phyloP scores from a whole-genome alignment of 345 rosid genomes.

The Dipteronia sinensis region DNA sequence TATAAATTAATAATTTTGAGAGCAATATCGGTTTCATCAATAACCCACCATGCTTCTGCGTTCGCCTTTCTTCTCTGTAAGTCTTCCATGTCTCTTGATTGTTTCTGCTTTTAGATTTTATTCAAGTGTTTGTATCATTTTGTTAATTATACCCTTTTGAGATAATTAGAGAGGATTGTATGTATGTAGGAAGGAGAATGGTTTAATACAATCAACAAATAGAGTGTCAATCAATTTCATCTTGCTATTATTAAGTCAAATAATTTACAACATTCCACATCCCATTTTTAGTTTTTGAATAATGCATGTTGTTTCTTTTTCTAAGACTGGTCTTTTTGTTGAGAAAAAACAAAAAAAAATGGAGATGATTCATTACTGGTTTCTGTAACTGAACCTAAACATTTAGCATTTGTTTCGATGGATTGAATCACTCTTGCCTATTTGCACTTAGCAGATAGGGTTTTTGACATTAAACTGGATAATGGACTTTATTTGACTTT shows the following conservation, averaged over 20 bases:
- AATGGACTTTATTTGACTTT: neutral
- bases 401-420: no score
- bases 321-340: no score
- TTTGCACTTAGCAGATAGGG: neutral
- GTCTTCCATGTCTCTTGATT: neutral
- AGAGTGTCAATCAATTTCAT: neutral
- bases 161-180: neutral
- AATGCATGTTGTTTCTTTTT: no score
- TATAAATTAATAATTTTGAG: neutral
- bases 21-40: neutral
- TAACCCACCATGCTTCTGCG: slow-evolving; percentile 13
- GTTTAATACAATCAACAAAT: no score
- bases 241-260: neutral
- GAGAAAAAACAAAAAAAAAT: no score
- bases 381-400: no score
- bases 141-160: no score
- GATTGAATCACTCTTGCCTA: no score
- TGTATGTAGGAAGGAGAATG: neutral
- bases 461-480: neutral
- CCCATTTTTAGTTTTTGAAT: no score
- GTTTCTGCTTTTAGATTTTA: neutral
- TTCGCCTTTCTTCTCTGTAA: slow-evolving; percentile 4
- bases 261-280: neutral
- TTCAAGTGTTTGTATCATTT: neutral
- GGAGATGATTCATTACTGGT: no score